Percentiles rank a stretch among this genome's conserved stretches.
These are phyloP conservation scores for Alternaria triticimaculans DNA, from an alignment of 2,329 filamentous ascomycete species.

Conservation along the genomic window DNA sequence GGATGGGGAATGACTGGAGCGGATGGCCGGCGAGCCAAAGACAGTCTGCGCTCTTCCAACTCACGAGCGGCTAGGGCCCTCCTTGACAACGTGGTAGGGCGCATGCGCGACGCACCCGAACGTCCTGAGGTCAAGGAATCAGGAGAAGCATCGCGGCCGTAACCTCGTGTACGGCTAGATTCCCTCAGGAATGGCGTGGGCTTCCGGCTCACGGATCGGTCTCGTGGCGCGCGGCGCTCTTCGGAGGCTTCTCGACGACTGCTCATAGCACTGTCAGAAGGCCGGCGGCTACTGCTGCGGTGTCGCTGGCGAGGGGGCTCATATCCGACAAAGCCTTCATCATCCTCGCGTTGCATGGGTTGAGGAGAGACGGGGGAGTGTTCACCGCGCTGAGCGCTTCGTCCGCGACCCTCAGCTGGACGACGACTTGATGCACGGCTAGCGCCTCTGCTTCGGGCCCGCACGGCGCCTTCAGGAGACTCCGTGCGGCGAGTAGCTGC, in stretches of 20 bases:
- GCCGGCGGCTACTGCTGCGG: constrained; percentile 59
- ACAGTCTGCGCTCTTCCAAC: constrained; percentile 85
- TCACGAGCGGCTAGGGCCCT: constrained; percentile 70
- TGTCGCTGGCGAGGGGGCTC: constrained; percentile 61
- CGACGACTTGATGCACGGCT: constrained; percentile 48
- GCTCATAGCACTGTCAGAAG: constrained; percentile 53
- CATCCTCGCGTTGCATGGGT: constrained; percentile 70
- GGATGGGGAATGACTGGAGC: constrained; percentile 83
- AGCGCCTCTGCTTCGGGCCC: constrained; percentile 37
- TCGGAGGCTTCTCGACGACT: constrained; percentile 54
- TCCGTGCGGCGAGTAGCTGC: constrained; percentile 38
- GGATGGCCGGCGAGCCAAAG: constrained; percentile 75
- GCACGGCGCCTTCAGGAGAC: constrained; percentile 42
- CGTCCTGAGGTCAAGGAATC: constrained; percentile 45
- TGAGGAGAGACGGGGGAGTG: constrained; percentile 83
- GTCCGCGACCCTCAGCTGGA: constrained; percentile 41
- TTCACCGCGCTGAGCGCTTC: constrained; percentile 48
- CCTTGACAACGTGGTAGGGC: constrained; percentile 45
- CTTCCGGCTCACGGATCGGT: constrained; percentile 47
- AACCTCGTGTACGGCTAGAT: constrained; percentile 41
- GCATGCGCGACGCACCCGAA: constrained; percentile 32
- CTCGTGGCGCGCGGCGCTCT: constrained; percentile 48
- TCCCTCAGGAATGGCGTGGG: constrained; percentile 37
- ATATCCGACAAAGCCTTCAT: constrained; percentile 67
- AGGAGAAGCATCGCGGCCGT: constrained; percentile 44